Evolutionary conservation across 2,329 filamentous ascomycete genomes (phyloP).

Genomic region (Penicillium sclerotiorum): DNA sequence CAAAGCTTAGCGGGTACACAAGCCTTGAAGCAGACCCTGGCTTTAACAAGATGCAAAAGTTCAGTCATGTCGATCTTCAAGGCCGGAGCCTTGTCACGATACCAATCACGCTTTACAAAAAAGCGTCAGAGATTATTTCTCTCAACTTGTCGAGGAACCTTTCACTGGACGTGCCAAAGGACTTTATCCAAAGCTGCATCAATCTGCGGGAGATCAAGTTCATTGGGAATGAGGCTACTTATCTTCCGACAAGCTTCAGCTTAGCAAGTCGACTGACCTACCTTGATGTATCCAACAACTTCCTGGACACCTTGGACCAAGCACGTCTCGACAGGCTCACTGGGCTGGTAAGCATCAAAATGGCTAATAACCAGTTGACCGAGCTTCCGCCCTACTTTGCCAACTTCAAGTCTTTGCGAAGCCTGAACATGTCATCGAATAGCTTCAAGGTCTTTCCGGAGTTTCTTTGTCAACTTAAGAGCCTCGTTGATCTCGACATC

Average conservation of each 20-base stretch:
- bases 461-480: constrained; percentile 79
- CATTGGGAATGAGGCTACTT: constrained; percentile 88
- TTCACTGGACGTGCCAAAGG: constrained; percentile 87
- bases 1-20: constrained; percentile 78
- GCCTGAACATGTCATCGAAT: constrained; percentile 91
- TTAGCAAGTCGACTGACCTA: constrained; percentile 80
- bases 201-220: constrained; percentile 94
- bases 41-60: constrained; percentile 81
- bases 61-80: constrained; percentile 89
- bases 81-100: constrained; percentile 92
- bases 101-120: constrained; percentile 89
- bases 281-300: constrained; percentile 93
- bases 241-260: constrained; percentile 80
- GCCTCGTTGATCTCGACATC: constrained; percentile 87
- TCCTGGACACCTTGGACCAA: constrained; percentile 82
- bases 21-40: constrained; percentile 75
- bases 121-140: constrained; percentile 88
- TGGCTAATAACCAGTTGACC: constrained; percentile 89
- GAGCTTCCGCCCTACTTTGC: constrained; percentile 80
- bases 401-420: constrained; percentile 75
- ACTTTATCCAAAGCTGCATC: constrained; percentile 92
- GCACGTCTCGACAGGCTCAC: constrained; percentile 76
- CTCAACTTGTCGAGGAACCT: constrained; percentile 92
- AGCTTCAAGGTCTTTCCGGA: constrained; percentile 81
- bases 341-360: constrained; percentile 81